phyloP scores from a whole-genome alignment of 495 filamentous ascomycete genomes.

The Recurvomyces mirabilis region DNA sequence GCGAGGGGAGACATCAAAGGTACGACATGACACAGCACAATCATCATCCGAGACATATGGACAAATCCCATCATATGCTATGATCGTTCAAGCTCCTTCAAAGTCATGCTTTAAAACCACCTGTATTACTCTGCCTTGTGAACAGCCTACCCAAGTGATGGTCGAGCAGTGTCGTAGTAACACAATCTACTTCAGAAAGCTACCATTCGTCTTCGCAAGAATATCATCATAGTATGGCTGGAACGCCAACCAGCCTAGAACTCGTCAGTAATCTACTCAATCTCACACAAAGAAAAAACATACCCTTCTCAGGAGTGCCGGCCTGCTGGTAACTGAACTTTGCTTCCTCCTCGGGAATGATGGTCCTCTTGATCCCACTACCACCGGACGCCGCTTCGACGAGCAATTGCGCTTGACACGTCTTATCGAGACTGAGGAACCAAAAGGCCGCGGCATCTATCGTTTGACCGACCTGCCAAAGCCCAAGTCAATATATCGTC shows the following conservation, averaged over 20 bases:
- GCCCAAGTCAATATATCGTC: neutral
- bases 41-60: no score
- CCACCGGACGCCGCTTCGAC: conserved; percentile 48
- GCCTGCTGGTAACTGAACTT: neutral
- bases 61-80: no score
- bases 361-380: conserved; percentile 46
- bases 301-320: conserved; percentile 36
- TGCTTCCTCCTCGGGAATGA: conserved; percentile 42
- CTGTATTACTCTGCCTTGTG: no score
- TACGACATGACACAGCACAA: no score
- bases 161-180: no score
- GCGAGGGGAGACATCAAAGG: no score
- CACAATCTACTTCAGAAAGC: conserved; percentile 27
- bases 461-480: conserved; percentile 39
- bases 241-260: conserved; percentile 41
- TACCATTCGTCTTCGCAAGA: conserved; percentile 36
- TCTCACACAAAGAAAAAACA: no score
- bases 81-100: no score
- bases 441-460: conserved; percentile 60
- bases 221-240: conserved; percentile 31
- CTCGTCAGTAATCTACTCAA: no score
- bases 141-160: no score
- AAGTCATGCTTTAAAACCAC: no score
- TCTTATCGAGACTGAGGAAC: conserved; percentile 54
- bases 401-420: conserved; percentile 53